These are phyloP conservation scores for Ambrosiella xylebori DNA, from an alignment of 2,329 filamentous ascomycete species.

Conservation along the genomic window DNA sequence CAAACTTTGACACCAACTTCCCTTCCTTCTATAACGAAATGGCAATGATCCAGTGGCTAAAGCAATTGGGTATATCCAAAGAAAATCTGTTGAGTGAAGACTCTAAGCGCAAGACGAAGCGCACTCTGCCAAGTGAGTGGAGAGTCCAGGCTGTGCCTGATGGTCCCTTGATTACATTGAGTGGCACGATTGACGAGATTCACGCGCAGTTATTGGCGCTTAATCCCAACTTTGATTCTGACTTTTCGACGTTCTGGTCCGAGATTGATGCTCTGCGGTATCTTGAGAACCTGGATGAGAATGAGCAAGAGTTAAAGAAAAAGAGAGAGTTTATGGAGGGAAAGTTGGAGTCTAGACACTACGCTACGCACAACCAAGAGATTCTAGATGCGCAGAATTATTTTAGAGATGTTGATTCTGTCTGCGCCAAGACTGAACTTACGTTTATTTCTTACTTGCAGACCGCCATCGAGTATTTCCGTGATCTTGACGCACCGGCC, in stretches of 20 bases:
- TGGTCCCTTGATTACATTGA: neutral
- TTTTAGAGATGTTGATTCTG: neutral
- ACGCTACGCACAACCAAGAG: neutral
- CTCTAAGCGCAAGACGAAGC: neutral
- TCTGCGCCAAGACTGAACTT: neutral
- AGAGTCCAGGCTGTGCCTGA: constrained; percentile 1
- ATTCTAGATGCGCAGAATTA: neutral
- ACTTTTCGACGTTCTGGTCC: constrained; percentile 10
- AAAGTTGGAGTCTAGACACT: neutral
- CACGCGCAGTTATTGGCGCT: constrained; percentile 13
- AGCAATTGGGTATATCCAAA: neutral
- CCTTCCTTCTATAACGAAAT: constrained; percentile 3
- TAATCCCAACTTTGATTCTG: constrained; percentile 14
- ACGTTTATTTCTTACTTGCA: constrained; percentile 9
- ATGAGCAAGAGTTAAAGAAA: neutral
- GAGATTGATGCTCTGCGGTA: neutral
- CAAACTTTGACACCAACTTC: constrained; percentile 14
- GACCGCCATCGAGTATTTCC: constrained; percentile 4
- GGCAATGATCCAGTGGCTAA: neutral
- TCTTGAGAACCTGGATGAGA: neutral
- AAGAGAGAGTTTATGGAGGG: neutral
- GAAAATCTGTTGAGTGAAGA: neutral
- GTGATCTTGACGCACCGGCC: neutral
- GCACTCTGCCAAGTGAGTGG: constrained; percentile 3
- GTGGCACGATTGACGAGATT: constrained; percentile 15